Conservation (phyloP, 768 basidiomycete genomes). For the Suillus ampliporus region DNA sequence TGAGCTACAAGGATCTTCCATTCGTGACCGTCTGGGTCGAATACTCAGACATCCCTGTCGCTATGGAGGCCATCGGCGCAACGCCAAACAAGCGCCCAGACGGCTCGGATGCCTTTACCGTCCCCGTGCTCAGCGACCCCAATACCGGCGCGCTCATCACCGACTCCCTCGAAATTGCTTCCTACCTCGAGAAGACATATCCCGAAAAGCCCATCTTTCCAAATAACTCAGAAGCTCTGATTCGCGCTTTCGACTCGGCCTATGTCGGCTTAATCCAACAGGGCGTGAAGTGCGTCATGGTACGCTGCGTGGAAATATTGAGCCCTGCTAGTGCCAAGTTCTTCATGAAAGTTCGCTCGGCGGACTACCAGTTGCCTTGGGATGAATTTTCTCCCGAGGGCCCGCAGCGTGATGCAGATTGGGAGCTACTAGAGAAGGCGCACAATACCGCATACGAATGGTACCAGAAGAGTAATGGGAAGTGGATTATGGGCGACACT, state of each 20-base stretch:
- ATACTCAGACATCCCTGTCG: constrained; percentile 48
- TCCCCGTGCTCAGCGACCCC: constrained; percentile 42
- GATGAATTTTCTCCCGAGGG: constrained; percentile 46
- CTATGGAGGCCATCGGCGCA: constrained; percentile 43
- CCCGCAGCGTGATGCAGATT: constrained; percentile 38
- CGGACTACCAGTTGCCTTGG: constrained; percentile 39
- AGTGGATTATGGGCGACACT: constrained; percentile 15
- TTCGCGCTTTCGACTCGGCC: constrained; percentile 23
- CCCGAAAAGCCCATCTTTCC: constrained; percentile 36
- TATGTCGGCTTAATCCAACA: background rate
- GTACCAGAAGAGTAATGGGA: constrained; percentile 24
- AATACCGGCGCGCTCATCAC: constrained; percentile 31
- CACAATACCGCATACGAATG: constrained; percentile 24
- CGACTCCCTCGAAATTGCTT: constrained; percentile 38
- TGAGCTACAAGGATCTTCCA: constrained; percentile 42
- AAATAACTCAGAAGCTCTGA: constrained; percentile 25
- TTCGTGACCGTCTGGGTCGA: constrained; percentile 57
- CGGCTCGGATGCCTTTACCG: constrained; percentile 30
- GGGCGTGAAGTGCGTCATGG: constrained; percentile 21
- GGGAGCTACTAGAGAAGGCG: constrained; percentile 21
- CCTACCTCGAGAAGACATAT: constrained; percentile 42
- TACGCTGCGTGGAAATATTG: constrained; percentile 34
- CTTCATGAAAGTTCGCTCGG: constrained; percentile 44
- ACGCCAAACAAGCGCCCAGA: constrained; percentile 21
- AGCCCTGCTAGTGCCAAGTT: constrained; percentile 41